Conservation (phyloP, 352 stramenopile species). For the Nothophytophthora sp. region DNA sequence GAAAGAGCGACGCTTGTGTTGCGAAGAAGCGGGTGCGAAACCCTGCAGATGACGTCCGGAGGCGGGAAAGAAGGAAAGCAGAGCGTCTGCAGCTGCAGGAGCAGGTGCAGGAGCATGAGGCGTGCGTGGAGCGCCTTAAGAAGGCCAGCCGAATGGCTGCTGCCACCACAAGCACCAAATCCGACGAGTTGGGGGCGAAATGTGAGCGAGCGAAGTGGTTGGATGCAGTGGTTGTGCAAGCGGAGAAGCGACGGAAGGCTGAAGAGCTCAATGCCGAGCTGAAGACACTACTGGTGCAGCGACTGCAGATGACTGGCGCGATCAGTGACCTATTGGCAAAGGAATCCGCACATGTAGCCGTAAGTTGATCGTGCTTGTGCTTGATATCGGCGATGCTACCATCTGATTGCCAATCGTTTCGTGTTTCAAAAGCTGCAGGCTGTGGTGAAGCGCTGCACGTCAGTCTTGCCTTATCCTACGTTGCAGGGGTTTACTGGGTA, state of each 20-base stretch:
- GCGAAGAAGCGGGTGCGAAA: constrained; percentile 15
- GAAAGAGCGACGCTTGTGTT: too few relatives aligned
- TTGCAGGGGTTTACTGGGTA: not conserved
- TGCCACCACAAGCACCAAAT: not conserved
- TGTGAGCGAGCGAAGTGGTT: not conserved
- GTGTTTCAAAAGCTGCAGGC: not conserved
- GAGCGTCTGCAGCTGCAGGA: constrained; percentile 24
- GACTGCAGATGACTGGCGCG: not conserved
- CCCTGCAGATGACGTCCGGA: constrained; percentile 3
- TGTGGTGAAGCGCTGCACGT: not conserved
- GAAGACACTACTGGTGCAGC: constrained; percentile 2
- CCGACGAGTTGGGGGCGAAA: not conserved
- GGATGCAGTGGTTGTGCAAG: not conserved
- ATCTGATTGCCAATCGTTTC: not conserved
- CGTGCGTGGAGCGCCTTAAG: constrained; percentile 13
- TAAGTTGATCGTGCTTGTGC: not conserved
- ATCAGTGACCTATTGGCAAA: constrained; percentile 5
- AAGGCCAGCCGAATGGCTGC: not conserved
- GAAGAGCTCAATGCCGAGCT: constrained; percentile 8
- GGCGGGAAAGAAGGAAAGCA: constrained; percentile 8
- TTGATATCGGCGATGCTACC: not conserved
- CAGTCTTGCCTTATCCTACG: not conserved
- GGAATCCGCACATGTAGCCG: not conserved
- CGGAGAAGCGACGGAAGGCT: constrained; percentile 4
- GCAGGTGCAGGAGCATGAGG: constrained; percentile 17